Evolutionary conservation across 2,329 filamentous ascomycete genomes (phyloP).

Genomic region (Cladophialophora yegresii): DNA sequence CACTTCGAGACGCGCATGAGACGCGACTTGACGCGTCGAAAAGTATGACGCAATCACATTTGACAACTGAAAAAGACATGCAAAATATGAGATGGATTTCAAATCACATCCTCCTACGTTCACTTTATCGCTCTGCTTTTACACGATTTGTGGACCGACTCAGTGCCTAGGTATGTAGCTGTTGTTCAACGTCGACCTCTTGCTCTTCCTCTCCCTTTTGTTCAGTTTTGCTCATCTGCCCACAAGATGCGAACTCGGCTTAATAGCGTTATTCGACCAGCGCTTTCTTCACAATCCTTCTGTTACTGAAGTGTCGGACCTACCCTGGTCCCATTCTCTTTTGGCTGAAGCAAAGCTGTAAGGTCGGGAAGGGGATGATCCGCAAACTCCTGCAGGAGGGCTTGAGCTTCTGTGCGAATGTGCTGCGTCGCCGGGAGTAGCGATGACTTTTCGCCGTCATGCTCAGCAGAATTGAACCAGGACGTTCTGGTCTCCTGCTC

Average conservation of each 20-base stretch:
- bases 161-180: too few relatives aligned
- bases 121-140: background rate
- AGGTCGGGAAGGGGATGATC: slow-evolving; percentile 9
- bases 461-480: background rate
- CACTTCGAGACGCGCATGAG: too few relatives aligned
- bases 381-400: slow-evolving; percentile 16
- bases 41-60: slow-evolving; percentile 1
- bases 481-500: slow-evolving; percentile 9
- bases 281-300: too few relatives aligned
- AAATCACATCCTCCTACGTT: background rate
- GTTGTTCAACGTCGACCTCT: background rate
- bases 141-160: too few relatives aligned
- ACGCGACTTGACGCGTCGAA: slow-evolving; percentile 19
- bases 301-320: background rate
- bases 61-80: background rate
- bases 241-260: background rate
- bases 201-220: too few relatives aligned
- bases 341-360: background rate
- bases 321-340: background rate
- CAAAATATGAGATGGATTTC: background rate
- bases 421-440: slow-evolving; percentile 10
- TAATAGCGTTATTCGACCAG: background rate
- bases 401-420: slow-evolving; percentile 13
- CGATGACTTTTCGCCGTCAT: background rate
- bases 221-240: too few relatives aligned